Evolutionary conservation across 306 rosid genomes (phyloP), one percentile per base, ranked within the genome.

Genomic region (Inga oerstediana): DNA sequence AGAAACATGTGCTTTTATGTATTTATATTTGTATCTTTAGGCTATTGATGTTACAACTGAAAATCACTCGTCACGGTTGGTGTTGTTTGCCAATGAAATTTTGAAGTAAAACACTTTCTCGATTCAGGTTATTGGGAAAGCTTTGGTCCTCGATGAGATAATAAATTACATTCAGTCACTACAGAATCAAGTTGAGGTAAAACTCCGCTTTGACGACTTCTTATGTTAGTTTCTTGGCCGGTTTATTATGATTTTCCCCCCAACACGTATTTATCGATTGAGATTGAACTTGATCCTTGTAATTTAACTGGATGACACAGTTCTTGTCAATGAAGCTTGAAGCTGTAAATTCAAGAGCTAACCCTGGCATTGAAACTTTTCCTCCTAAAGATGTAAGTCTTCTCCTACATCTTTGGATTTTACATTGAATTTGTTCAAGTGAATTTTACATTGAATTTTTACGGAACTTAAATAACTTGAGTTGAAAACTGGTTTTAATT

Each of bases 281-380:
- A 80, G 49, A 71, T 46, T 69, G 74, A 51, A 72, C 49, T 76
- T 56, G 8, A 78, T 48, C 71, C 49, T 65, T 66, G 32, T 30
- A 62, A 80, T 77, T 81, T 9, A 44, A 44, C 43, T 72, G 75
- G 89, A 45, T 83, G 76, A 80, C 70, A 70, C 94, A 95, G 98
- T 95, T 95, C 88, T 89, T 95, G 83, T 95, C 98, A 0, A 93
- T 93, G 98, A 95, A 95, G 90, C 94, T 95, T 30, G 98, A 95
- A 89, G 91, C 95, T 76, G 98, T 95, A 66, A 93, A 93, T 87
- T 75, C 98, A 52, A 88, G 98, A 84, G 8, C 86, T 84, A 77
- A 85, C 74, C 94, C 97, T 71, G 90, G 89, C 43, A 85, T 93
- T 27, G 98, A 95, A 73, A 88, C 82, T 62, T 92, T 93, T 86